Evolutionary conservation across 441 rosid species (phyloP).

Genomic region (Pelargonium hybrid): DNA sequence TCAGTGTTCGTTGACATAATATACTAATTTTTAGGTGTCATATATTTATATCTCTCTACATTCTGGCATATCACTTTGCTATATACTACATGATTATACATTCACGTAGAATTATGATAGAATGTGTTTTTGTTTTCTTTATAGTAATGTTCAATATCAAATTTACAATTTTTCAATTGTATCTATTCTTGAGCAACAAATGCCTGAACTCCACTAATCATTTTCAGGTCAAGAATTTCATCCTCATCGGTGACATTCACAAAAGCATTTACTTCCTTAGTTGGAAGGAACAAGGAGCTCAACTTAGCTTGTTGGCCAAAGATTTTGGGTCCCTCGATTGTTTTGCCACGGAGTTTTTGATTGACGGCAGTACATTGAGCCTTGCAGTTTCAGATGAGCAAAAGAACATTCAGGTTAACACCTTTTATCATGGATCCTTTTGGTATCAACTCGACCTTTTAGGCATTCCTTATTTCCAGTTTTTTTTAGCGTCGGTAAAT

Average conservation of each 20-base stretch:
- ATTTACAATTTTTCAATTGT: neutral
- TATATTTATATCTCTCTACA: neutral
- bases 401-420: constrained; percentile 77
- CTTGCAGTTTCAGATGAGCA: constrained; percentile 90
- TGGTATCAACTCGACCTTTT: neutral
- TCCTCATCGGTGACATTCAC: constrained; percentile 82
- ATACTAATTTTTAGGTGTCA: neutral
- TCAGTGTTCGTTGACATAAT: too few species aligned
- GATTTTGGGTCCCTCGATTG: constrained; percentile 95
- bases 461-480: too few species aligned
- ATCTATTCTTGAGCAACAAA: neutral
- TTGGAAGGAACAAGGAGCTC: constrained; percentile 99
- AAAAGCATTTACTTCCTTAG: constrained; percentile 89
- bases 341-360: constrained; percentile 88
- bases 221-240: constrained; percentile 79
- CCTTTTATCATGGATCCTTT: neutral
- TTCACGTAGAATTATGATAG: constrained; percentile 1
- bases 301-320: constrained; percentile 83
- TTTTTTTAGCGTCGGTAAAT: too few species aligned
- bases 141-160: neutral
- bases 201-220: constrained; percentile 1
- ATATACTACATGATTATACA: neutral
- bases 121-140: neutral
- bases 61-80: too few species aligned
- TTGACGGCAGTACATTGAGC: constrained; percentile 93